These are phyloP conservation scores for Kluyveromyces siamensis DNA, from an alignment of 805 yeast species.

Conservation along the genomic window DNA sequence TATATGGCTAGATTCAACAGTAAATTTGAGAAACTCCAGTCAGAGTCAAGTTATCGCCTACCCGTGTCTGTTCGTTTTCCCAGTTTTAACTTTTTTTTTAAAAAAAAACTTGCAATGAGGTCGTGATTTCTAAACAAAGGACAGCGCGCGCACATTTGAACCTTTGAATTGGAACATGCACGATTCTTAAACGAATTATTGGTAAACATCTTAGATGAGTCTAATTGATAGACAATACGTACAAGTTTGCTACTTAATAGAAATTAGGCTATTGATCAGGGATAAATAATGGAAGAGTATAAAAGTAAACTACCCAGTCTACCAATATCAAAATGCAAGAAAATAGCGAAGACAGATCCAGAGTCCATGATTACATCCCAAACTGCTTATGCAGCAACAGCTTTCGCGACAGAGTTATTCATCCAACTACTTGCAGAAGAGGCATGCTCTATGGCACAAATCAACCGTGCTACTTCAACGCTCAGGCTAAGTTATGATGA, in stretches of 20 bases:
- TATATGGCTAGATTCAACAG: too few relatives aligned
- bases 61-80: too few relatives aligned
- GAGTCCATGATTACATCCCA: slow-evolving; percentile 16
- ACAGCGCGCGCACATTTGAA: too few relatives aligned
- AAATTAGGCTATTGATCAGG: not conserved
- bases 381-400: slow-evolving; percentile 18
- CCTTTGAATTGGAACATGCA: too few relatives aligned
- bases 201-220: too few relatives aligned
- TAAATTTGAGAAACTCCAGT: too few relatives aligned
- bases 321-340: slow-evolving; percentile 21
- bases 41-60: too few relatives aligned
- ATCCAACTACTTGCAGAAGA: slow-evolving; percentile 17
- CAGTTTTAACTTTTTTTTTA: too few relatives aligned
- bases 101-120: too few relatives aligned
- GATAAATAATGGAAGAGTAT: slow-evolving; percentile 2
- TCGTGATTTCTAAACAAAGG: too few relatives aligned
- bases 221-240: too few relatives aligned
- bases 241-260: not conserved
- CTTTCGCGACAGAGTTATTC: slow-evolving; percentile 21
- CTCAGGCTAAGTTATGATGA: slow-evolving; percentile 18
- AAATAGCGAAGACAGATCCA: slow-evolving; percentile 22
- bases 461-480: slow-evolving; percentile 10
- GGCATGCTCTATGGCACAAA: slow-evolving; percentile 14
- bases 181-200: too few relatives aligned
- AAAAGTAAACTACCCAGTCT: slow-evolving; percentile 10